Percentiles rank a stretch among this genome's conserved stretches.
Evolutionary conservation across 2,329 filamentous ascomycete species (phyloP).

Genomic region (Didymella lethalis): DNA sequence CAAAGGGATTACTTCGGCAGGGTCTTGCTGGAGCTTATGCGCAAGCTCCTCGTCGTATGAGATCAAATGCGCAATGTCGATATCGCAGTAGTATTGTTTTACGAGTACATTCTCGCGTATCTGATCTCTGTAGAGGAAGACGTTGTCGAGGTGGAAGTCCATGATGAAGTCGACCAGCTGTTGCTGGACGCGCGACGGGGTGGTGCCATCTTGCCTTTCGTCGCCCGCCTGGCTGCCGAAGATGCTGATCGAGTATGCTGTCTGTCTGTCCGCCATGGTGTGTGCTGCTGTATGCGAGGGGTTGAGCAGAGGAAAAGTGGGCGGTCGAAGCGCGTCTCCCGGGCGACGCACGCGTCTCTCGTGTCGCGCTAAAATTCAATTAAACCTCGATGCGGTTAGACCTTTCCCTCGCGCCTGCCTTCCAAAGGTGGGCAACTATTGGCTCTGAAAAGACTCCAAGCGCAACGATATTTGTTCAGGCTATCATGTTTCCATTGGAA

Average conservation of each 20-base stretch:
- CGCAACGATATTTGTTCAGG: too few species aligned
- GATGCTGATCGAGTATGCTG: conserved; percentile 84
- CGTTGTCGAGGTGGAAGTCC: conserved; percentile 91
- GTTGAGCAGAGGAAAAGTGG: conserved; percentile 22
- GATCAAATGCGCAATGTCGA: conserved; percentile 95
- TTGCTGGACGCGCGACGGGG: conserved; percentile 66
- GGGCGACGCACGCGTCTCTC: conserved; percentile 30
- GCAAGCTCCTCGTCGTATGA: conserved; percentile 96
- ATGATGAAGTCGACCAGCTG: conserved; percentile 91
- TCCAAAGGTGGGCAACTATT: too few species aligned
- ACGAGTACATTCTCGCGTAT: conserved; percentile 92
- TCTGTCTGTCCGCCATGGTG: conserved; percentile 72
- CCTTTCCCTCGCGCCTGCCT: not conserved
- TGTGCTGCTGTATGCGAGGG: conserved; percentile 26
- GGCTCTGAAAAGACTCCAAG: too few species aligned
- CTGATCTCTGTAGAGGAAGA: conserved; percentile 96
- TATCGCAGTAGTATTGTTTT: conserved; percentile 94
- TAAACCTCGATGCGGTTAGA: conserved; percentile 18
- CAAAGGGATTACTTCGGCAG: conserved; percentile 89
- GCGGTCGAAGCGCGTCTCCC: conserved; percentile 30
- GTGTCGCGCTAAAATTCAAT: conserved; percentile 11
- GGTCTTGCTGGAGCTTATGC: conserved; percentile 86
- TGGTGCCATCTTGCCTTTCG: conserved; percentile 41
- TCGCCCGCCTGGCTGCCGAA: conserved; percentile 61
- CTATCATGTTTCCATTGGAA: too few species aligned